phyloP scores from a whole-genome alignment of 192 early-diverging fungal genomes.

The Backusella liffmaniae region DNA sequence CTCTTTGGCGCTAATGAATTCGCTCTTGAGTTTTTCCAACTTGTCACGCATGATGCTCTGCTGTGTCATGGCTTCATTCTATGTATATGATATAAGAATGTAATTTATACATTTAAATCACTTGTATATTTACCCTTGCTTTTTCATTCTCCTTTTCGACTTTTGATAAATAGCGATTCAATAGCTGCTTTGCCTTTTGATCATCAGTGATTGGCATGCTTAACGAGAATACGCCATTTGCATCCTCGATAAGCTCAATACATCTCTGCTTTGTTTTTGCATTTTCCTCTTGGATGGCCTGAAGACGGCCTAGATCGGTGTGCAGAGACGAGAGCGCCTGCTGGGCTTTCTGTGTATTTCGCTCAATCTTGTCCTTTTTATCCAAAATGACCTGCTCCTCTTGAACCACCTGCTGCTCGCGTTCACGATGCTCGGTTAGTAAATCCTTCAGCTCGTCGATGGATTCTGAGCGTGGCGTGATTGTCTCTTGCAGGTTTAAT shows the following conservation, averaged over 20 bases:
- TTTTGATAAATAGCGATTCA: not conserved
- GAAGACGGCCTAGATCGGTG: not conserved
- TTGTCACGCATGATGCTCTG: not conserved
- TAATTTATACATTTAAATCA: not conserved
- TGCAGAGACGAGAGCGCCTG: not conserved
- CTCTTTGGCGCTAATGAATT: not conserved
- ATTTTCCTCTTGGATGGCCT: not conserved
- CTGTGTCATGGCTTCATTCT: not conserved
- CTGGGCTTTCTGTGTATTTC: not conserved
- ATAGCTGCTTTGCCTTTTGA: not conserved
- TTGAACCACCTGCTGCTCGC: not conserved
- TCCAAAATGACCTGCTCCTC: not conserved
- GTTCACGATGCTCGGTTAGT: not conserved
- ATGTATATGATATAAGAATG: not conserved
- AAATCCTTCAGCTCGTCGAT: not conserved
- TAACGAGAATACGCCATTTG: not conserved
- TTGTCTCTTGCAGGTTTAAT: not conserved
- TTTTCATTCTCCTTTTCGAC: not conserved
- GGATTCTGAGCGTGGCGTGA: conserved; percentile 1
- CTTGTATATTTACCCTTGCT: not conserved
- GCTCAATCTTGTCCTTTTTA: not conserved
- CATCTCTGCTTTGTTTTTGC: not conserved
- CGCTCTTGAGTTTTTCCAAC: not conserved
- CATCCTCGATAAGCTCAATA: not conserved
- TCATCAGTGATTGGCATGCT: not conserved